Evolutionary conservation across 2,329 filamentous ascomycete genomes (phyloP).

Genomic region (Cordyceps fumosorosea): DNA sequence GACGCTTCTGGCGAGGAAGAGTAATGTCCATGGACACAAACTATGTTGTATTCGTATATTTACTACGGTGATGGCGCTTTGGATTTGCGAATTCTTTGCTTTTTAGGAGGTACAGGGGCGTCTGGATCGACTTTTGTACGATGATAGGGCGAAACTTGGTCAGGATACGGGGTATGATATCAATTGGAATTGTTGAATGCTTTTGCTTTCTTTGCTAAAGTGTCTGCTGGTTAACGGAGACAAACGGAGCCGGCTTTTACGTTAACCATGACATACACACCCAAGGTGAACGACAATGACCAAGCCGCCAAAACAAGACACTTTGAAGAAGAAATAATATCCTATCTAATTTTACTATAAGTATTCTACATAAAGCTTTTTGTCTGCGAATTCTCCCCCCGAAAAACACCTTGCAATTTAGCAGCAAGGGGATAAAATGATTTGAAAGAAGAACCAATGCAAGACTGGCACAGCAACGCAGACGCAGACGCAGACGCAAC

Average conservation of each 20-base stretch:
- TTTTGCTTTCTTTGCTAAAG: background rate
- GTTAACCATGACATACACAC: background rate
- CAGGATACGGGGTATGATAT: background rate
- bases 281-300: background rate
- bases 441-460: background rate
- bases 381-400: background rate
- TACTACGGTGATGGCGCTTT: background rate
- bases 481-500: background rate
- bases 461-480: background rate
- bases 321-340: background rate
- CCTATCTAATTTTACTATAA: conserved; percentile 11
- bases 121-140: background rate
- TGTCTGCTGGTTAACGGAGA: background rate
- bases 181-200: background rate
- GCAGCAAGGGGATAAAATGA: background rate
- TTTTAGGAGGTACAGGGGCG: background rate
- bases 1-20: conserved; percentile 31
- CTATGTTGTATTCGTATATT: background rate
- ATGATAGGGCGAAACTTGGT: background rate
- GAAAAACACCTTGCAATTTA: background rate
- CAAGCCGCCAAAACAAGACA: background rate
- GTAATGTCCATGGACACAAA: conserved; percentile 14
- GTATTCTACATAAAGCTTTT: conserved; percentile 11
- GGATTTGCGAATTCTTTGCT: conserved; percentile 1
- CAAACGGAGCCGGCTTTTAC: too few relatives aligned